Base-by-base conservation (phyloP, 768 basidiomycete genomes). In the Podaxis mareebaensis region DNA sequence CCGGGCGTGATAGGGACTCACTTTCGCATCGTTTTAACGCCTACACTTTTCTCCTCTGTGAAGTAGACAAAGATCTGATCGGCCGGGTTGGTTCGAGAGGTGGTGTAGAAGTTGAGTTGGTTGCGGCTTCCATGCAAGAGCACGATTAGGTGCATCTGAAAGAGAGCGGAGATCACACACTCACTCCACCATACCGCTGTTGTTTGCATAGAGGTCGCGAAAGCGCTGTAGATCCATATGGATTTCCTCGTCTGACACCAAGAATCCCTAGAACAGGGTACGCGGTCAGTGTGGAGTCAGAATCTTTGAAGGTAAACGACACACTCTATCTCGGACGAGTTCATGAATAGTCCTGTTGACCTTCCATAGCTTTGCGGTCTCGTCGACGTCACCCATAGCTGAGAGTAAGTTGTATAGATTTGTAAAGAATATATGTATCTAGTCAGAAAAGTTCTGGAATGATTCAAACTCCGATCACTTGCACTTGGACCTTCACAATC, bases 11-110 rank as follows among this genome's bases (percentile, higher is more conserved):
- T 13, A 26, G 38, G 24, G 24, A 81, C 90, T 60, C 74, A 97
- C 96, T 95, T 96, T 79, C 95, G 83, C 94, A 99, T 98, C 3
- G 95, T 94, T 76, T 97, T 96, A 49, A 99, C 95, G 64, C 95
- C 93, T 6, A 99, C 97, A 70, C 93, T 94, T 74, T 81, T 85
- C 76, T 99, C 97, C 52, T 96, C 95, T n/a, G 94, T 89, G 77
- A 96, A 99, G 75, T 92, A 98, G 20, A 99, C 81, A 69, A 93
- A 99, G 70, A 99, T 93, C 74, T 92, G 90, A 69, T 95, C 89
- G 8, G 77, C 75, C 26, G 85, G 79, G 67, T 91, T 89, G 12
- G 79, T 77, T 63, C 80, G 79, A 15, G 87, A 85, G 67, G 90
- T 88, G 11, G 95, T 94, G 75, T 89, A 93, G 81, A 98, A 99